Percentiles rank a stretch among this genome's conserved stretches.
Evolutionary conservation across 768 basidiomycete species (phyloP).

Genomic region (Nidularia pulvinata): DNA sequence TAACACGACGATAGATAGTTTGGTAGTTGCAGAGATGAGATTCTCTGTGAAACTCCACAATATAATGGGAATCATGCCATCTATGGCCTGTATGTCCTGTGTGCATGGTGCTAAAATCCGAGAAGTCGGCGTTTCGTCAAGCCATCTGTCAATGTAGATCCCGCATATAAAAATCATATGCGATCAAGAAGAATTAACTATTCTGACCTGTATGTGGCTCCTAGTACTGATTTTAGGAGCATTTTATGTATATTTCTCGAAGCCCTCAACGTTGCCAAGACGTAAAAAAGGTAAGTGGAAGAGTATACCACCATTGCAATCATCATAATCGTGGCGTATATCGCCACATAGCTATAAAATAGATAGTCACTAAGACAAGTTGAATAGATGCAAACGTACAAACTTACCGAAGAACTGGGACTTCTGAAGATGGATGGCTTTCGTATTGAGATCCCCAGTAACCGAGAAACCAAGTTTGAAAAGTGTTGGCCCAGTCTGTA

Average conservation of each 20-base stretch:
- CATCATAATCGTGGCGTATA: slow-evolving; percentile 12
- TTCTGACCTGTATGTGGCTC: slow-evolving; percentile 57
- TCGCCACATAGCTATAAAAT: slow-evolving; percentile 40
- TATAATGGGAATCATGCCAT: slow-evolving; percentile 27
- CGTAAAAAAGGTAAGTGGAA: slow-evolving; percentile 32
- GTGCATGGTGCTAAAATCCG: slow-evolving; percentile 69
- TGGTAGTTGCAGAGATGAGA: slow-evolving; percentile 32
- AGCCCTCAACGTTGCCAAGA: slow-evolving; percentile 50
- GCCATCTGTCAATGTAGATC: slow-evolving; percentile 32
- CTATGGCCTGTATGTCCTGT: slow-evolving; percentile 63
- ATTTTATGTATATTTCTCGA: slow-evolving; percentile 51
- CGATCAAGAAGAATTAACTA: not conserved
- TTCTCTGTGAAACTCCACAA: slow-evolving; percentile 23
- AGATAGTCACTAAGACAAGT: not conserved
- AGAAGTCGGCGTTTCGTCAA: slow-evolving; percentile 41
- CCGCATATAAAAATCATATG: not conserved
- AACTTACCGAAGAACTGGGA: slow-evolving; percentile 33
- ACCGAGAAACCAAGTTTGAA: slow-evolving; percentile 37
- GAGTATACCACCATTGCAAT: slow-evolving; percentile 22
- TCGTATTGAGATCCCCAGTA: slow-evolving; percentile 49
- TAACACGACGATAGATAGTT: slow-evolving; percentile 39
- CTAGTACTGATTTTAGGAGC: slow-evolving; percentile 52
- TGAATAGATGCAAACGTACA: not conserved
- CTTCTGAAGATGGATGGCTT: slow-evolving; percentile 23
- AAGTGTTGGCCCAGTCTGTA: slow-evolving; percentile 13